phyloP scores from a whole-genome alignment of 2,329 filamentous ascomycete genomes.

The Aureobasidium sp. region DNA sequence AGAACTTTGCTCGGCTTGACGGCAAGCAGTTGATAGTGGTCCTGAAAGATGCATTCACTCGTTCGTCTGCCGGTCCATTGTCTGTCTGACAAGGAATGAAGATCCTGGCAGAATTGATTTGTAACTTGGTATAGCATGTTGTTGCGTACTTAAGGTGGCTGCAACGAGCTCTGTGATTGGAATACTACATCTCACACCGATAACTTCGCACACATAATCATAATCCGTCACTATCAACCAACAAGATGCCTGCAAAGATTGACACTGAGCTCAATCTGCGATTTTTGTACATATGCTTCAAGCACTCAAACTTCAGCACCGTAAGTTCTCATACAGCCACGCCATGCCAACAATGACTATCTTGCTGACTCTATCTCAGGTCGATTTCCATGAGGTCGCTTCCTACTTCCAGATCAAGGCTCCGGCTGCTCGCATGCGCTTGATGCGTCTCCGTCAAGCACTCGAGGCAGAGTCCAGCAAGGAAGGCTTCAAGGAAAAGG shows the following conservation, averaged over 20 bases:
- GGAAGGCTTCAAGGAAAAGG: constrained; percentile 2
- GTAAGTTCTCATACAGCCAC: not conserved
- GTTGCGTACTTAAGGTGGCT: not conserved
- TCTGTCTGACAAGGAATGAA: not conserved
- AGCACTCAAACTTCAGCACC: constrained; percentile 11
- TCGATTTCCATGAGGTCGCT: constrained; percentile 15
- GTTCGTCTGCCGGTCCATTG: not conserved
- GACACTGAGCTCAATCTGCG: constrained; percentile 15
- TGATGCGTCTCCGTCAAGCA: constrained; percentile 11
- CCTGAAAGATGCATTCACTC: not conserved
- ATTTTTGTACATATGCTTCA: constrained; percentile 15
- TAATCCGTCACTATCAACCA: not conserved
- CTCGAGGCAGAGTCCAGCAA: constrained; percentile 10
- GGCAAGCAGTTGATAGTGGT: not conserved
- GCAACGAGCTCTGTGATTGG: not conserved
- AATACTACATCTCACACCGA: not conserved
- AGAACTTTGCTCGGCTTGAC: not conserved
- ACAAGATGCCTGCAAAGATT: constrained; percentile 16
- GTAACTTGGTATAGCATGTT: not conserved
- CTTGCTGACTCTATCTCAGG: not conserved
- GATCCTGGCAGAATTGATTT: not conserved
- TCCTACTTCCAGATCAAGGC: constrained; percentile 14
- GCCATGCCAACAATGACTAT: not conserved
- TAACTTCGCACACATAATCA: not conserved
- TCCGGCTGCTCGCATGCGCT: constrained; percentile 16